Evolutionary conservation across 2,329 filamentous ascomycete species (phyloP).

Genomic region (Coleophoma crateriformis): DNA sequence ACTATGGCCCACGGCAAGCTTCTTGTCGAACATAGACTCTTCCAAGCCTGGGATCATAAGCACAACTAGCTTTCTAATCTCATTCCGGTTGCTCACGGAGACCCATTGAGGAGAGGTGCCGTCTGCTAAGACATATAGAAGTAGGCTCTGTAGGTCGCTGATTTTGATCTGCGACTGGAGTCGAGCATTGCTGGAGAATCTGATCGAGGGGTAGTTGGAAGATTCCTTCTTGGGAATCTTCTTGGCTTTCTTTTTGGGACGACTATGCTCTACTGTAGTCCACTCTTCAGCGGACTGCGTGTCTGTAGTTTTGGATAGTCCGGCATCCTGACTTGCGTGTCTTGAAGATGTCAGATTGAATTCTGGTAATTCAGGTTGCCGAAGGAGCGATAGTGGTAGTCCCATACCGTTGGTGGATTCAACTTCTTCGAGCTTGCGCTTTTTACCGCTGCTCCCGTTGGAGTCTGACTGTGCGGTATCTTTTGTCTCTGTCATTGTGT

Average conservation of each 20-base stretch:
- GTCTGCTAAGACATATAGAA: conserved; percentile 63
- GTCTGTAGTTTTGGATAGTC: conserved; percentile 6
- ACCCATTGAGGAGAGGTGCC: conserved; percentile 61
- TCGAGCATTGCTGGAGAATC: conserved; percentile 47
- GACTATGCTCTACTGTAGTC: conserved; percentile 44
- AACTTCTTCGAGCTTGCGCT: conserved; percentile 23
- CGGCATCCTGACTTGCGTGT: conserved; percentile 10
- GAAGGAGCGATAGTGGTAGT: conserved; percentile 15
- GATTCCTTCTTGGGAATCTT: conserved; percentile 52
- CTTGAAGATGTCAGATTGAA: conserved; percentile 25
- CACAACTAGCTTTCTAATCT: conserved; percentile 74
- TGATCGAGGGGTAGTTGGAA: conserved; percentile 53
- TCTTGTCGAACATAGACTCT: conserved; percentile 76
- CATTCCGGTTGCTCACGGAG: conserved; percentile 53
- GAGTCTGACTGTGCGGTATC: not conserved
- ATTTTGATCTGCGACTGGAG: conserved; percentile 58
- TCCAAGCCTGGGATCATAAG: conserved; percentile 92
- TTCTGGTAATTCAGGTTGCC: conserved; percentile 23
- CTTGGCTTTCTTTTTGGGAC: conserved; percentile 52
- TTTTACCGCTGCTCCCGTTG: conserved; percentile 13
- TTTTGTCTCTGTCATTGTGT: too few species aligned
- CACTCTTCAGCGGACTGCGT: conserved; percentile 32
- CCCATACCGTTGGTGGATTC: conserved; percentile 11
- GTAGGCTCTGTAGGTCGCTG: conserved; percentile 55
- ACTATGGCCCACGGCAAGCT: conserved; percentile 12